phyloP scores from a whole-genome alignment of 164 flowering plant genomes.

The Berberis vulgaris region DNA sequence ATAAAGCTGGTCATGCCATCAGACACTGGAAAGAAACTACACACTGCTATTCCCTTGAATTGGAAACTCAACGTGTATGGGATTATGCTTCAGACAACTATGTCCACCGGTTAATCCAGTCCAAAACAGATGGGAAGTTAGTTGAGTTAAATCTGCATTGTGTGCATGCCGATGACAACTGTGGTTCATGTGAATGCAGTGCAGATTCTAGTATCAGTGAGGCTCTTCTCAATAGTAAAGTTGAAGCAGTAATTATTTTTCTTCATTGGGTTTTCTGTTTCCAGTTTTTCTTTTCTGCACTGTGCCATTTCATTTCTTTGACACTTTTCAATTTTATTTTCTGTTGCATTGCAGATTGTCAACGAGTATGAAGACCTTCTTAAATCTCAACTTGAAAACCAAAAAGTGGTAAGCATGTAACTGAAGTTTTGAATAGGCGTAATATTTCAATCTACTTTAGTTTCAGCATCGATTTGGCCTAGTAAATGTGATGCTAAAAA shows the following conservation, averaged over 20 bases:
- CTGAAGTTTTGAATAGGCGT: background rate
- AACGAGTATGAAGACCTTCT: conserved; percentile 89
- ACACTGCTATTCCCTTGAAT: conserved; percentile 88
- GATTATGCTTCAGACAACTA: conserved; percentile 94
- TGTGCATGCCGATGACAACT: conserved; percentile 39
- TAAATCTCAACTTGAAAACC: conserved; percentile 84
- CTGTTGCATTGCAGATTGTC: conserved; percentile 42
- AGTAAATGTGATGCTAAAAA: background rate
- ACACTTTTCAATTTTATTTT: background rate
- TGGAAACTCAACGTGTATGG: conserved; percentile 97
- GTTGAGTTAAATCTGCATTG: conserved; percentile 70
- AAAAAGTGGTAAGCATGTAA: conserved; percentile 50
- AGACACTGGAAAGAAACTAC: conserved; percentile 93
- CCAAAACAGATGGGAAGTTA: conserved; percentile 95
- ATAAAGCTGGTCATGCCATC: conserved; percentile 81
- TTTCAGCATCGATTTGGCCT: background rate
- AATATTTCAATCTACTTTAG: background rate
- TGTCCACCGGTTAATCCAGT: conserved; percentile 87
- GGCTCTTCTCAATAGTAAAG: conserved; percentile 62
- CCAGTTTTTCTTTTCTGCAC: background rate
- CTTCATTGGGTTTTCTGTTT: background rate
- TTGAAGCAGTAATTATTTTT: conserved; percentile 53
- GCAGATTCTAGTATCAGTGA: conserved; percentile 54
- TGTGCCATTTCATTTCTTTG: background rate
- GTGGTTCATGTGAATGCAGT: conserved; percentile 54